phyloP scores from a whole-genome alignment of 768 basidiomycete species.

The Hortiboletus campestris region DNA sequence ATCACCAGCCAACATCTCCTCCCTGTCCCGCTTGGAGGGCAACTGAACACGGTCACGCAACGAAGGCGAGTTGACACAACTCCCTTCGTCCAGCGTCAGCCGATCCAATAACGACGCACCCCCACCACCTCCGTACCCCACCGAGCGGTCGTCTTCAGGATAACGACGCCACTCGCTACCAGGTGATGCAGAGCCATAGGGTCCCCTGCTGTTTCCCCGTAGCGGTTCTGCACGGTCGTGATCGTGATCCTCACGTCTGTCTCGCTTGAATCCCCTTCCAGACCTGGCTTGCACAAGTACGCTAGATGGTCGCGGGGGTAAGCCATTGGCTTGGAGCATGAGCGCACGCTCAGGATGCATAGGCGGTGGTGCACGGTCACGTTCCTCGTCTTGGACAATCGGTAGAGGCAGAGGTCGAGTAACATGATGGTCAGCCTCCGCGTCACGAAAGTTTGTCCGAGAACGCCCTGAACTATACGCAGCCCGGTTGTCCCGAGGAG shows the following conservation, averaged over 20 bases:
- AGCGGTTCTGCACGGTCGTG: slow-evolving; percentile 23
- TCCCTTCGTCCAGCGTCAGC: slow-evolving; percentile 27
- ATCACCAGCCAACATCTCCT: slow-evolving; percentile 26
- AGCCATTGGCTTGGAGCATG: slow-evolving; percentile 27
- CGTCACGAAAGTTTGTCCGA: slow-evolving; percentile 12
- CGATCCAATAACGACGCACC: slow-evolving; percentile 41
- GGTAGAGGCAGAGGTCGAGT: background rate
- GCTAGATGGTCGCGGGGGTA: slow-evolving; percentile 29
- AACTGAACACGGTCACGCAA: slow-evolving; percentile 40
- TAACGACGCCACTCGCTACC: slow-evolving; percentile 12
- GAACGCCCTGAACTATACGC: slow-evolving; percentile 4
- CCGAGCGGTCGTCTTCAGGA: slow-evolving; percentile 11
- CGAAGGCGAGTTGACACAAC: slow-evolving; percentile 18
- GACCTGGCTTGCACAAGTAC: slow-evolving; percentile 12
- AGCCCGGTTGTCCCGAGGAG: slow-evolving; percentile 9
- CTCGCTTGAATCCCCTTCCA: slow-evolving; percentile 19
- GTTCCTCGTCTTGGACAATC: slow-evolving; percentile 4
- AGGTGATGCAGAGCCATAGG: slow-evolving; percentile 14
- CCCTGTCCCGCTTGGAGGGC: slow-evolving; percentile 32
- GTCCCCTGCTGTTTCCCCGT: slow-evolving; percentile 5
- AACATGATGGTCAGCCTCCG: background rate
- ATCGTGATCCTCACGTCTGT: slow-evolving; percentile 18
- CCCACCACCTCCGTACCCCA: background rate
- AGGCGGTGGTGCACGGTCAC: slow-evolving; percentile 10
- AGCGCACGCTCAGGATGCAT: slow-evolving; percentile 35